These are phyloP conservation scores for Beta macrorhiza DNA, from an alignment of 179 eudicot genomes.

Conservation along the genomic window DNA sequence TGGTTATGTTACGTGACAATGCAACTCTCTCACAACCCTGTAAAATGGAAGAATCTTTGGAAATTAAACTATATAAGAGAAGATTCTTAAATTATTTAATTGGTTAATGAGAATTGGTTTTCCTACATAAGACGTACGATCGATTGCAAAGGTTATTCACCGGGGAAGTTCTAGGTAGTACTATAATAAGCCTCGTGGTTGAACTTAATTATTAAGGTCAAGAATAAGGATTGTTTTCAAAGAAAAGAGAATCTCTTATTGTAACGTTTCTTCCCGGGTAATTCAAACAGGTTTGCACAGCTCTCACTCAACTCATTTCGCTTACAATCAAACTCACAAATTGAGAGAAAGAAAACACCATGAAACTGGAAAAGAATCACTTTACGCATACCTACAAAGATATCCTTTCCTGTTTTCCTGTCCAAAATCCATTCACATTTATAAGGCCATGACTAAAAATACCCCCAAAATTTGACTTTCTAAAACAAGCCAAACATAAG, in stretches of 20 bases:
- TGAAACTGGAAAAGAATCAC: constrained; percentile 32
- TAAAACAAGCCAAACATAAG: neutral
- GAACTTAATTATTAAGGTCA: too few species aligned
- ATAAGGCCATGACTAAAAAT: neutral
- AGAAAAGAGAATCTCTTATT: constrained; percentile 16
- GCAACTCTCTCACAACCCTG: too few species aligned
- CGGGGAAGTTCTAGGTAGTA: too few species aligned
- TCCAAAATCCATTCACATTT: neutral
- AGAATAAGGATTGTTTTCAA: neutral
- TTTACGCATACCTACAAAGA: constrained; percentile 20
- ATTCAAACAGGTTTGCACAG: constrained; percentile 21
- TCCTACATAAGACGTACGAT: too few species aligned
- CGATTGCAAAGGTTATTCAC: too few species aligned
- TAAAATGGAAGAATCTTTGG: too few species aligned
- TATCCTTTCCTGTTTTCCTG: constrained; percentile 19
- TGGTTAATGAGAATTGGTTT: too few species aligned
- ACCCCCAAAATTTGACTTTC: neutral
- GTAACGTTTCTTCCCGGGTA: constrained; percentile 36
- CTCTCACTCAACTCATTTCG: constrained; percentile 26
- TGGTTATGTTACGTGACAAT: too few species aligned
- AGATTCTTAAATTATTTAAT: too few species aligned
- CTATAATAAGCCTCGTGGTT: too few species aligned
- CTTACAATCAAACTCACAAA: constrained; percentile 5
- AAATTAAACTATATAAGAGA: too few species aligned
- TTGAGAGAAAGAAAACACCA: constrained; percentile 9